Evolutionary conservation across 148 eudicot species (phyloP).

Genomic region (Vaccinium darrowii): DNA sequence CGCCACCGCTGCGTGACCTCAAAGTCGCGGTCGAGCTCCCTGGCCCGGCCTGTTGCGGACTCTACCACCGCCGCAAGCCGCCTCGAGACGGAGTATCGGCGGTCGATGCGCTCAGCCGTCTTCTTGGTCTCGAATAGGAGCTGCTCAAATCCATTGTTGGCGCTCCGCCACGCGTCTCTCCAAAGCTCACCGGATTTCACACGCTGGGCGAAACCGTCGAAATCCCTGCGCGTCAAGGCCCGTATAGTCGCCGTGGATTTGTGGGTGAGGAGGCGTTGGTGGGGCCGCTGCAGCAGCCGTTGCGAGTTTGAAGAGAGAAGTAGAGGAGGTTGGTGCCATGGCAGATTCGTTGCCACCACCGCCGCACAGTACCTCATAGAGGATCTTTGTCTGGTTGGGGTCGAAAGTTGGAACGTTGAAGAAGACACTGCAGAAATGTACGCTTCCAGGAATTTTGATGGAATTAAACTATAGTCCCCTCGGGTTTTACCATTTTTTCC

Average conservation of each 20-base stretch:
- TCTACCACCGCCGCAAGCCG: conserved; percentile 45
- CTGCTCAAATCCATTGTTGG: conserved; percentile 81
- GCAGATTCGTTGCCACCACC: conserved; percentile 41
- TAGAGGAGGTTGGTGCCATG: conserved; percentile 37
- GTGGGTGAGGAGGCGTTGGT: conserved; percentile 12
- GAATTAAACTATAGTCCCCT: too few relatives aligned
- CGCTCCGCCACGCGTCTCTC: conserved; percentile 71
- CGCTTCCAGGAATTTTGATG: too few relatives aligned
- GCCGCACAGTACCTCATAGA: conserved; percentile 5
- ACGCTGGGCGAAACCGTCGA: conserved; percentile 68
- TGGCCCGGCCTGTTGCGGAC: conserved; percentile 59
- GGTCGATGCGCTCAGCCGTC: conserved; percentile 79
- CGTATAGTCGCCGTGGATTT: conserved; percentile 16
- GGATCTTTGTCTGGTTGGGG: background rate
- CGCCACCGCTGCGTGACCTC: conserved; percentile 69
- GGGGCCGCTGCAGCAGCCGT: conserved; percentile 2
- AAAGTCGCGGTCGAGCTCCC: conserved; percentile 73
- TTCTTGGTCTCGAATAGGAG: conserved; percentile 68
- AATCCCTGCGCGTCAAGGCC: conserved; percentile 65
- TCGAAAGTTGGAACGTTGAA: background rate
- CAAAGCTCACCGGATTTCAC: conserved; percentile 70
- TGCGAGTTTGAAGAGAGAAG: conserved; percentile 28
- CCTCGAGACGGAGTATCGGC: conserved; percentile 58
- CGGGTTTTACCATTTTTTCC: too few relatives aligned
- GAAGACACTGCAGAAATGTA: background rate